Base-by-base conservation (phyloP, 2,329 filamentous ascomycete species). In the Aspergillus persii region DNA sequence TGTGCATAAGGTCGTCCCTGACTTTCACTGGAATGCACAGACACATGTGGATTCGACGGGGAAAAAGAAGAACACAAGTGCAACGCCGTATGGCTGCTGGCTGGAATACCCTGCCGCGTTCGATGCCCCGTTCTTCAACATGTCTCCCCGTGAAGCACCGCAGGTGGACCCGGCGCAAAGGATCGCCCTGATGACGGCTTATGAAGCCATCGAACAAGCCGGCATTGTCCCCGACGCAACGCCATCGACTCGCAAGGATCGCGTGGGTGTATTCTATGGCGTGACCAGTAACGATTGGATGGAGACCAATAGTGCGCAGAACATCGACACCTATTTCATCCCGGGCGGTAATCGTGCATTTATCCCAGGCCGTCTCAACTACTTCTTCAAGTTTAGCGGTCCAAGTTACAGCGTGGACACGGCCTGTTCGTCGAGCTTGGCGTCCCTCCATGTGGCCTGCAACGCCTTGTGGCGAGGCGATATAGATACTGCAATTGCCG, bases 111-210 rank as follows among this genome's bases (percentile, higher is more conserved):
- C 90, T 0, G 89, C 89, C 56, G 80, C 89, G 51, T 94, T 94
- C 69, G 90, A 94, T 67, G 87, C 89, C n/a, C 82, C 87, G 0
- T 93, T 94, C 77, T 94, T 94, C 84, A 92, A 92, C 75, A 93
- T 94, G 87, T 92, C 89, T 39, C 89, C 90, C 6, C 86, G 89
- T 65, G 90, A 94, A 75, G 91, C 90, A 36, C 84, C 86, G 54
- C 89, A 92, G 71, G 92, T 89, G 1, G 90, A 94, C 71, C 91
- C 91, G 0, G 91, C 91, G 84, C 90, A 92, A 71, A 84, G 91
- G 66, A 81, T 93, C 65, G 88, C 89, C 4, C 77, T 95, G 29
- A 85, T 88, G 7, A 92, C 90, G 2, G 89, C 89, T 0, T 94
- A 92, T 67, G 90, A 94, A 70, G 90, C 91, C 0, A 80, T 95